These are phyloP conservation scores for Xylaria intraflava DNA, from an alignment of 495 filamentous ascomycete species.

Conservation along the genomic window DNA sequence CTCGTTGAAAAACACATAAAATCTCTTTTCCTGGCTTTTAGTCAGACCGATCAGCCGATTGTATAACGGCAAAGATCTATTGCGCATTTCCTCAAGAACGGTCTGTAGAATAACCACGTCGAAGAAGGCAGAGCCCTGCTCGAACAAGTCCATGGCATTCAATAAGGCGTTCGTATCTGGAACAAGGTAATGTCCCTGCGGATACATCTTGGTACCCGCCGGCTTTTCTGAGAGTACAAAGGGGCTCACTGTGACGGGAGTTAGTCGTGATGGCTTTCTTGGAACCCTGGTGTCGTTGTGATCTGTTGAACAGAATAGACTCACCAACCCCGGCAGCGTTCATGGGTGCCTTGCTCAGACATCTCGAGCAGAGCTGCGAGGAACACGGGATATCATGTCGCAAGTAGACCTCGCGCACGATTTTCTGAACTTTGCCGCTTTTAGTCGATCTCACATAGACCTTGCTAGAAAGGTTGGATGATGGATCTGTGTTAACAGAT, in stretches of 20 bases:
- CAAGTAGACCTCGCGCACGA: conserved; percentile 93
- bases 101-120: conserved; percentile 94
- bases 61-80: conserved; percentile 89
- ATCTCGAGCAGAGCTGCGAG: conserved; percentile 74
- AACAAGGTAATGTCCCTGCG: conserved; percentile 87
- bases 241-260: conserved; percentile 50
- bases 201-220: conserved; percentile 71
- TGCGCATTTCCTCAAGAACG: conserved; percentile 90
- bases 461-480: conserved; percentile 82
- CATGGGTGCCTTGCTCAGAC: conserved; percentile 60
- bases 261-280: conserved; percentile 9
- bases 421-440: conserved; percentile 95
- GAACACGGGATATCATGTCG: conserved; percentile 97
- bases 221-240: conserved; percentile 85
- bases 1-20: conserved; percentile 99
- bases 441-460: conserved; percentile 88
- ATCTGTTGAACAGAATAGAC: conserved; percentile 7
- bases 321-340: conserved; percentile 73
- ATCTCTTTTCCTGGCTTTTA: conserved; percentile 90
- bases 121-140: conserved; percentile 84
- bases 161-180: conserved; percentile 96
- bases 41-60: conserved; percentile 84
- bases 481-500: conserved; percentile 58
- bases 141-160: conserved; percentile 93
- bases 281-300: background rate